These are phyloP conservation scores for Saccharomyces hybrid DNA, from an alignment of 1,139 yeast genomes.

Conservation along the genomic window DNA sequence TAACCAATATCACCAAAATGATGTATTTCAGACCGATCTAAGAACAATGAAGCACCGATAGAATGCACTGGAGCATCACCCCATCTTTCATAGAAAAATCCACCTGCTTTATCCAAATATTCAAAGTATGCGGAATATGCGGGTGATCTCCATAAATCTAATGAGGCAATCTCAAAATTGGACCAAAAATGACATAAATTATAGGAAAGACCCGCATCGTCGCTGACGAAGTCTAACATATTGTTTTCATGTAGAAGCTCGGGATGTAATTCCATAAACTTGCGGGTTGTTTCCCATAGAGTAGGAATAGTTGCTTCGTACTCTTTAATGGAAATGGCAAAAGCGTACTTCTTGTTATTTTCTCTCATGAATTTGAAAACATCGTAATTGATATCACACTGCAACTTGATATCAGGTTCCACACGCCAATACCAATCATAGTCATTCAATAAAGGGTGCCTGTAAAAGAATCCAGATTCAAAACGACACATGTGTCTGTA, in stretches of 20 bases:
- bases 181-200: constrained; percentile 91
- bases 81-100: constrained; percentile 92
- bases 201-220: constrained; percentile 57
- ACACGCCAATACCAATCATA: constrained; percentile 75
- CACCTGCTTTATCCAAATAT: constrained; percentile 66
- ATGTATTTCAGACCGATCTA: constrained; percentile 60
- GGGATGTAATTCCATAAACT: constrained; percentile 45
- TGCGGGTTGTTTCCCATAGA: constrained; percentile 51
- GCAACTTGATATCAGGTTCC: constrained; percentile 56
- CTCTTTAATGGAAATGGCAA: constrained; percentile 58
- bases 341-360: constrained; percentile 52
- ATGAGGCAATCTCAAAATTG: constrained; percentile 75
- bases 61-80: constrained; percentile 94
- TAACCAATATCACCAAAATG: constrained; percentile 80
- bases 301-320: constrained; percentile 50
- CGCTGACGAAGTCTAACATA: constrained; percentile 61
- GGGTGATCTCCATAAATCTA: constrained; percentile 66
- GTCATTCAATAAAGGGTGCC: constrained; percentile 47
- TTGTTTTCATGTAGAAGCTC: constrained; percentile 41
- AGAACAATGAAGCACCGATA: constrained; percentile 66
- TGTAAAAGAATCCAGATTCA: constrained; percentile 66
- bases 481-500: constrained; percentile 73
- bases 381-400: constrained; percentile 62
- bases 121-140: constrained; percentile 66
- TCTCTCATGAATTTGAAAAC: constrained; percentile 58